Evolutionary conservation across 2,329 filamentous ascomycete genomes (phyloP).

Genomic region (Talaromyces atroroseus): DNA sequence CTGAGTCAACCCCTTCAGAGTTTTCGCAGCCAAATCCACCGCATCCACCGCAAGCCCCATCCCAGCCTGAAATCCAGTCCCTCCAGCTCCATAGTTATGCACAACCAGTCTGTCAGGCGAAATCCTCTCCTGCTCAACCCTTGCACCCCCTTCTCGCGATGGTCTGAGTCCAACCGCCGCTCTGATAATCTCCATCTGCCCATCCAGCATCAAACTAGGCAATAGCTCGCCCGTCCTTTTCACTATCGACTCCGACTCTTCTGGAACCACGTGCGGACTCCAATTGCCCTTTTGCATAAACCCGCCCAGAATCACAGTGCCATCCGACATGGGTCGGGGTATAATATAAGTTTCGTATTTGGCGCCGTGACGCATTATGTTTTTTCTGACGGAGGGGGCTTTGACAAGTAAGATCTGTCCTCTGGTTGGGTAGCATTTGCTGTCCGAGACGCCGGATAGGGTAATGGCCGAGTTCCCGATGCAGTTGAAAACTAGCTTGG

Average conservation of each 20-base stretch:
- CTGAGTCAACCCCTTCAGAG: background rate
- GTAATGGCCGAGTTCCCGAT: conserved; percentile 26
- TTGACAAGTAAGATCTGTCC: conserved; percentile 46
- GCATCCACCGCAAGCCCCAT: conserved; percentile 9
- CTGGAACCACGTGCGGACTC: conserved; percentile 46
- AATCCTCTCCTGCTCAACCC: conserved; percentile 48
- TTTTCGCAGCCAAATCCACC: conserved; percentile 2
- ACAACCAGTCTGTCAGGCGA: conserved; percentile 30
- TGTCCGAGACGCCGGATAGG: conserved; percentile 33
- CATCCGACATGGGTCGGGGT: conserved; percentile 57
- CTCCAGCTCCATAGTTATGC: conserved; percentile 57
- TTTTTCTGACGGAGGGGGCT: conserved; percentile 39
- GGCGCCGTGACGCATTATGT: conserved; percentile 59
- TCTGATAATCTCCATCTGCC: conserved; percentile 34
- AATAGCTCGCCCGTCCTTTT: conserved; percentile 43
- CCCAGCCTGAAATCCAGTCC: conserved; percentile 53
- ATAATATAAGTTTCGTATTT: conserved; percentile 60
- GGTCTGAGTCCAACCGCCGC: conserved; percentile 44
- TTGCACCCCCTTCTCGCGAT: conserved; percentile 43
- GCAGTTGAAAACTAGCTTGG: conserved; percentile 19
- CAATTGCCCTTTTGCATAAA: conserved; percentile 53
- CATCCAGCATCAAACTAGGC: conserved; percentile 17
- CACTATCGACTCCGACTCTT: conserved; percentile 35
- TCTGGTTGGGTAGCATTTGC: conserved; percentile 39
- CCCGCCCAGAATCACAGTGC: conserved; percentile 57